phyloP scores from a whole-genome alignment of 2,329 filamentous ascomycete genomes.

The Arachnomyces sp. region DNA sequence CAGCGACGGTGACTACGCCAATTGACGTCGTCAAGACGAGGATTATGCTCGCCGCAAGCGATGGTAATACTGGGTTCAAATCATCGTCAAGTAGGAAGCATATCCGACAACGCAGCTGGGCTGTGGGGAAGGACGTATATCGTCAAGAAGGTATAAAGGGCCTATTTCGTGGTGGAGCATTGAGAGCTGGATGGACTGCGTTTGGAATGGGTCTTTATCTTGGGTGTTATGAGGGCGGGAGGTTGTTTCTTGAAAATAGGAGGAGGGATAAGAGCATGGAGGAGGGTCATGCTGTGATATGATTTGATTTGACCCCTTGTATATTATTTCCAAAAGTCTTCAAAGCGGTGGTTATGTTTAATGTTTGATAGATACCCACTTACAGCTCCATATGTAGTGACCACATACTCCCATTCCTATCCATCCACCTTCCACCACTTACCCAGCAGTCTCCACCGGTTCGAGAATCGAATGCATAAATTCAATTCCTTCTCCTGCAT shows the following conservation, averaged over 20 bases:
- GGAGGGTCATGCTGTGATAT: background rate
- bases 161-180: slow-evolving; percentile 62
- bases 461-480: no score
- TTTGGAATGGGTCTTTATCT: slow-evolving; percentile 77
- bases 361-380: no score
- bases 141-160: slow-evolving; percentile 61
- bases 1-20: slow-evolving; percentile 77
- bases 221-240: slow-evolving; percentile 75
- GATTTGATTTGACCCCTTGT: background rate
- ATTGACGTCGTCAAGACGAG: slow-evolving; percentile 85
- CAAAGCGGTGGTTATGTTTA: no score
- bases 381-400: no score
- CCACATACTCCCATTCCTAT: no score
- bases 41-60: slow-evolving; percentile 67
- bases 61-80: slow-evolving; percentile 9
- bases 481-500: no score
- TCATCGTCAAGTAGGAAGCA: slow-evolving; percentile 9
- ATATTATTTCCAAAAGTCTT: no score
- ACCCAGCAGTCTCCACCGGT: no score
- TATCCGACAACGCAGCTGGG: slow-evolving; percentile 34
- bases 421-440: no score
- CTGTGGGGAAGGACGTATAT: slow-evolving; percentile 59
- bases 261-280: slow-evolving; percentile 14
- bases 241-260: slow-evolving; percentile 48
- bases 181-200: slow-evolving; percentile 74